Percentiles rank a stretch among this genome's conserved stretches.
Conservation (phyloP, 2,329 filamentous ascomycete species). For the Coniochaeta sp. region DNA sequence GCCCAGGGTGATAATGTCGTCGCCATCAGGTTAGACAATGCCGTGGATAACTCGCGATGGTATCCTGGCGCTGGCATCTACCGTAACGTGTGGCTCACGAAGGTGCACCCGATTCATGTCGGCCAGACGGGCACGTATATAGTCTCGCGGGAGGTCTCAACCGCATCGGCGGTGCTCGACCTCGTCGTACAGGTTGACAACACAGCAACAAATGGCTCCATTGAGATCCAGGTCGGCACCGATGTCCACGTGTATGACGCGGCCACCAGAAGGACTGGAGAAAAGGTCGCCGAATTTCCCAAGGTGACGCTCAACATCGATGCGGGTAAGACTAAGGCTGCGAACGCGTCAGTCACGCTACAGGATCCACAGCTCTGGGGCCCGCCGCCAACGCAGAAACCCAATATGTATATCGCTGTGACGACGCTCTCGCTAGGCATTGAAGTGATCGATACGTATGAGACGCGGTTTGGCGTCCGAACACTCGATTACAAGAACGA, state of each 20-base stretch:
- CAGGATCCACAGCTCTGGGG: slow-evolving; percentile 38
- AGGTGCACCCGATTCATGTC: slow-evolving; percentile 36
- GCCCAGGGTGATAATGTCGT: slow-evolving; percentile 30
- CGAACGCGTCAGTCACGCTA: slow-evolving; percentile 26
- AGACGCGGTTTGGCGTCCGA: slow-evolving; percentile 43
- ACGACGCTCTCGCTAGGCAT: slow-evolving; percentile 26
- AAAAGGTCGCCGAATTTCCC: slow-evolving; percentile 26
- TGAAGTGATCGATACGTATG: slow-evolving; percentile 26
- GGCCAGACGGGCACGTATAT: slow-evolving; percentile 42
- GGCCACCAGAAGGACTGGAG: slow-evolving; percentile 17
- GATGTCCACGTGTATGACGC: slow-evolving; percentile 30
- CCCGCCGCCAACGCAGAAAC: slow-evolving; percentile 33
- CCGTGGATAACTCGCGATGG: slow-evolving; percentile 39
- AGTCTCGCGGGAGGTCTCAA: slow-evolving; percentile 35
- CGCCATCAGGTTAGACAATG: slow-evolving; percentile 44
- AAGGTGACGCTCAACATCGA: slow-evolving; percentile 18
- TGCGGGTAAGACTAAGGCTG: slow-evolving; percentile 20
- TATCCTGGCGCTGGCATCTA: slow-evolving; percentile 48
- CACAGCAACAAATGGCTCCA: slow-evolving; percentile 16
- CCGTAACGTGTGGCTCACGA: slow-evolving; percentile 46
- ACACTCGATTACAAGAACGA: slow-evolving; percentile 28
- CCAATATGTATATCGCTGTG: slow-evolving; percentile 39
- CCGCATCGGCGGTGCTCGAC: slow-evolving; percentile 33
- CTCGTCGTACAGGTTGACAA: slow-evolving; percentile 40
- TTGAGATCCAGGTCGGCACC: slow-evolving; percentile 29